Evolutionary conservation across 1,139 yeast species (phyloP).

Genomic region (Sugiyamaella neomexicana): DNA sequence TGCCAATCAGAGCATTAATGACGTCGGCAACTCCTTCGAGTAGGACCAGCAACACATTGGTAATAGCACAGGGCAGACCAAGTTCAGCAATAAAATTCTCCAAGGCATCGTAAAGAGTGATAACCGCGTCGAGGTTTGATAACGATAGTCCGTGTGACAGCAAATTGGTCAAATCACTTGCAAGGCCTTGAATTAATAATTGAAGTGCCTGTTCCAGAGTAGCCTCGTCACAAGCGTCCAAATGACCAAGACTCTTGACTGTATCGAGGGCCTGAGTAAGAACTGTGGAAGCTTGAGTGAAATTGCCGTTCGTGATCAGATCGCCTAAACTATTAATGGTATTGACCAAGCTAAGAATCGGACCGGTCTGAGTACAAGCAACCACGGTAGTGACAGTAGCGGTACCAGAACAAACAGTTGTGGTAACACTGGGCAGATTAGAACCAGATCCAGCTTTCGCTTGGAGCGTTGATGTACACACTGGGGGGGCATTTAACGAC

Average conservation of each 20-base stretch:
- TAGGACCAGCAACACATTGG: not conserved
- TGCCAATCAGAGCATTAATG: not conserved
- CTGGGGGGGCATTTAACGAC: no score
- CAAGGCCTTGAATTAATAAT: conserved; percentile 6
- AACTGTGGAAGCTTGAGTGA: conserved; percentile 1
- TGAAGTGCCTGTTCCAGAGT: conserved; percentile 8
- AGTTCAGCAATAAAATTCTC: conserved; percentile 5
- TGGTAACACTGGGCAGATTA: not conserved
- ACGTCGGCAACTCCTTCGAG: conserved; percentile 4
- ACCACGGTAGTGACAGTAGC: conserved; percentile 5
- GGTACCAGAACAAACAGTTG: conserved; percentile 7
- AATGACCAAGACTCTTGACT: conserved; percentile 1
- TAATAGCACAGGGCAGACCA: conserved; percentile 10
- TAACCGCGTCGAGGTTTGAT: conserved; percentile 7
- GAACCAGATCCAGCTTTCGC: not conserved
- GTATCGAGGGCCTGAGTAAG: conserved; percentile 12
- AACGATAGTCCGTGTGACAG: not conserved
- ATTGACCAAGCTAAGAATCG: conserved; percentile 5
- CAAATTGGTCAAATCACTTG: not conserved
- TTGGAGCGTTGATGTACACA: not conserved
- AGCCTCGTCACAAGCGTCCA: conserved; percentile 10
- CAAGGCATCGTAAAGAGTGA: conserved; percentile 10
- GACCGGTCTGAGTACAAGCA: conserved; percentile 11
- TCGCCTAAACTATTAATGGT: conserved; percentile 11
- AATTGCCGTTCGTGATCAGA: conserved; percentile 7